Evolutionary conservation across 306 rosid species (phyloP).

Genomic region (Elaeagnus macrophylla): DNA sequence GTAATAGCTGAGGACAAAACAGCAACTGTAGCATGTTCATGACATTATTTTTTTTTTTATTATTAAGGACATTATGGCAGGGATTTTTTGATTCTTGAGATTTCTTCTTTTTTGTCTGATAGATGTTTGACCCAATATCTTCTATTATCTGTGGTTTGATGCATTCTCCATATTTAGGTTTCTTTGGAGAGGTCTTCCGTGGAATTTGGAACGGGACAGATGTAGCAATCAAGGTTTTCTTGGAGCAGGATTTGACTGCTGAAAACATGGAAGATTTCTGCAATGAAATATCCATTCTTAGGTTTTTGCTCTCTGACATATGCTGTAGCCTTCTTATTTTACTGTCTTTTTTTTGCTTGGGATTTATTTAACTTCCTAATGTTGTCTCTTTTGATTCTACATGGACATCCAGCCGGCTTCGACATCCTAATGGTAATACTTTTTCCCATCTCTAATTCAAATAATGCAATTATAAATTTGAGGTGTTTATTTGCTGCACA

Average conservation of each 20-base stretch:
- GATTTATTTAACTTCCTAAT: conserved; percentile 29
- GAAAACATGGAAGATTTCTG: conserved; percentile 99
- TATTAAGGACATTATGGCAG: no score
- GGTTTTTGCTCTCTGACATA: conserved; percentile 32
- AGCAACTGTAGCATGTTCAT: no score
- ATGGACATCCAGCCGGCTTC: conserved; percentile 67
- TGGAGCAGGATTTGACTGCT: conserved; percentile 89
- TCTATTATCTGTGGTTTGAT: not conserved
- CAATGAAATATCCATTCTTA: conserved; percentile 91
- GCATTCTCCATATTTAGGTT: conserved; percentile 41
- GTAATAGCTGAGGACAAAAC: no score
- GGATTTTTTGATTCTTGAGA: no score
- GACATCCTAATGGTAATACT: conserved; percentile 91
- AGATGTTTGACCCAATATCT: not conserved
- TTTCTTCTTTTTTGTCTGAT: no score
- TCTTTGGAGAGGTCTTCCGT: conserved; percentile 97
- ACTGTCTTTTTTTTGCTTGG: conserved; percentile 16
- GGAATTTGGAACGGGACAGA: conserved; percentile 97
- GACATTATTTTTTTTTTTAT: no score
- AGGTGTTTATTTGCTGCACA: conserved; percentile 11
- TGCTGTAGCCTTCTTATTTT: not conserved
- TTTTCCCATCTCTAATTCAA: conserved; percentile 18
- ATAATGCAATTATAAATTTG: conserved; percentile 13
- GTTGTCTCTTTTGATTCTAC: conserved; percentile 7
- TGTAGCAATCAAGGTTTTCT: conserved; percentile 91